Evolutionary conservation across 2,329 filamentous ascomycete genomes (phyloP).

Genomic region (Microsporum ferrugineum): DNA sequence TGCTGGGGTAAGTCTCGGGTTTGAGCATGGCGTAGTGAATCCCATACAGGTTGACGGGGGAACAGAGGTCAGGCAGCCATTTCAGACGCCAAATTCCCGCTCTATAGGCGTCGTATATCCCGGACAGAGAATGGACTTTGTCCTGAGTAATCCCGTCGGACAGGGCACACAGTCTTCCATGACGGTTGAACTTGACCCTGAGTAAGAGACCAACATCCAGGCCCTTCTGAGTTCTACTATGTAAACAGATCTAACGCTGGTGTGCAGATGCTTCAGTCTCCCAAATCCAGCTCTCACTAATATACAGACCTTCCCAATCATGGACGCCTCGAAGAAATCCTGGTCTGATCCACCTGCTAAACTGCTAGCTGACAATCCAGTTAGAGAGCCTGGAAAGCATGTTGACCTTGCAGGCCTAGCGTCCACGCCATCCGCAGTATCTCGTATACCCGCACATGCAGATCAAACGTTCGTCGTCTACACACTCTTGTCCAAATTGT

Average conservation of each 20-base stretch:
- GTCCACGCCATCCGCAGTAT: constrained; percentile 20
- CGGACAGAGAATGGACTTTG: constrained; percentile 37
- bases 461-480: constrained; percentile 38
- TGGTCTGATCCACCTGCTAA: not conserved
- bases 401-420: constrained; percentile 22
- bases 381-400: not conserved
- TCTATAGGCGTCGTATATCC: constrained; percentile 34
- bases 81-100: constrained; percentile 15
- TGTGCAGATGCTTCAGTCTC: constrained; percentile 33
- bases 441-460: constrained; percentile 20
- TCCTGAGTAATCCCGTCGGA: constrained; percentile 15
- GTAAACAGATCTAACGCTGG: constrained; percentile 2
- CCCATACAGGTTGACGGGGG: constrained; percentile 36
- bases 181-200: constrained; percentile 27
- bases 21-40: constrained; percentile 22
- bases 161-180: constrained; percentile 16
- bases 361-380: constrained; percentile 5
- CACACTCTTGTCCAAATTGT: constrained; percentile 36
- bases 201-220: constrained; percentile 18
- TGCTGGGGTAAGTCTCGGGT: constrained; percentile 29
- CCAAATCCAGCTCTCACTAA: constrained; percentile 33
- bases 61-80: constrained; percentile 21
- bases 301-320: constrained; percentile 29
- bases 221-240: not conserved
- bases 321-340: not conserved